A percentile compares a stretch with the other conserved stretches of the same genome.
phyloP scores from a whole-genome alignment of 2,329 filamentous ascomycete genomes.

The Talaromyces atroroseus region DNA sequence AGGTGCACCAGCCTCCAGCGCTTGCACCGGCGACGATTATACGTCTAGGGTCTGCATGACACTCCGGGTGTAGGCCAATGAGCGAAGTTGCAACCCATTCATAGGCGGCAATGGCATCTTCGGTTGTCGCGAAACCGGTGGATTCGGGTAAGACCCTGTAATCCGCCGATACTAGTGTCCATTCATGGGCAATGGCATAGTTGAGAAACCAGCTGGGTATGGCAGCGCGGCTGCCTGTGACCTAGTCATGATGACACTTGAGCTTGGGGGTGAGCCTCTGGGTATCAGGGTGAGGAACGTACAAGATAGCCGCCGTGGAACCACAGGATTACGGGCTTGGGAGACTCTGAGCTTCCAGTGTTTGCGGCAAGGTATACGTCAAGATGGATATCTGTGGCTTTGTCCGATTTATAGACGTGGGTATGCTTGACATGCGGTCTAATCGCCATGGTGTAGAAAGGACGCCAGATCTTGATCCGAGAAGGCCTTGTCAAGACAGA shows the following conservation, averaged over 20 bases:
- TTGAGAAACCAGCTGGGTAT: constrained; percentile 4
- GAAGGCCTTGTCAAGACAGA: too few species aligned
- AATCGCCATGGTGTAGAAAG: background rate
- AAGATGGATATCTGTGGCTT: background rate
- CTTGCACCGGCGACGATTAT: constrained; percentile 5
- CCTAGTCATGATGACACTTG: background rate
- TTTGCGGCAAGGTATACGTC: background rate
- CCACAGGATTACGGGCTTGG: background rate
- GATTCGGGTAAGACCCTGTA: constrained; percentile 7
- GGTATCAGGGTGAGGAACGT: background rate
- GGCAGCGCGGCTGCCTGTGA: constrained; percentile 5
- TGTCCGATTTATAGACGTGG: background rate
- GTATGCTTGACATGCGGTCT: background rate
- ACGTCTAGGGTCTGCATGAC: background rate
- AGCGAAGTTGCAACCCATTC: background rate
- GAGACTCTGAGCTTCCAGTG: background rate
- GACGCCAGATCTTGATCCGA: too few species aligned
- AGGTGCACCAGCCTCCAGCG: constrained; percentile 6
- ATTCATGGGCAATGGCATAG: constrained; percentile 1
- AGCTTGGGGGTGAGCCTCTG: background rate
- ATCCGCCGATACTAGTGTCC: constrained; percentile 7
- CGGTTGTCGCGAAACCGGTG: background rate
- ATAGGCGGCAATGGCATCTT: constrained; percentile 4
- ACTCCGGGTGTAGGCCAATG: background rate
- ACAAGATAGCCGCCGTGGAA: constrained; percentile 7